Evolutionary conservation across 768 basidiomycete species (phyloP), one percentile per base, ranked within the genome.

Genomic region (Pisolithus orientalis): DNA sequence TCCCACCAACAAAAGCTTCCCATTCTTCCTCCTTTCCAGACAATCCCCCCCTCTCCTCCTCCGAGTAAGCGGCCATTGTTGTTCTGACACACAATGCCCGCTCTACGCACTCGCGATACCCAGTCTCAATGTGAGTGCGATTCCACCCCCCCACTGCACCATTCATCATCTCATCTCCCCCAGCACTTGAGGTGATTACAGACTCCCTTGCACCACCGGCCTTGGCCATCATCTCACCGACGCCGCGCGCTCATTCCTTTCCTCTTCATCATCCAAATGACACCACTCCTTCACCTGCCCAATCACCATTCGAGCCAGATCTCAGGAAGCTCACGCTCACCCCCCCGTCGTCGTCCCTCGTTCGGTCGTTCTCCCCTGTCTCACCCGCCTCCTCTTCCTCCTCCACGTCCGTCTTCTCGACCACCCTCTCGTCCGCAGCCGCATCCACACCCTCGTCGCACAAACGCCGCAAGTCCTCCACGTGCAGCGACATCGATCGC

Each of bases 171-270:
- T 55, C 10, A 58, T 16, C 53, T 50, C 65, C 59, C 58, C 21
- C 62, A 86, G 83, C 82, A 76, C 85, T 87, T 75, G 82, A 86
- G 74, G 85, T 87, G 78, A 76, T 80, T 64, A 80, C 82, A 69
- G 82, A 83, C 73, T 76, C 75, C 61, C 74, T 74, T 25, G 74
- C 75, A 56, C 70, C 76, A 49, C 85, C 87, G 62, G 64, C 74
- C 47, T 57, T 78, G 59, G 73, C 63, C 72, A 83, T 75, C 73
- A 72, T 71, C 76, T 85, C 72, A 45, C 80, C 72, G 78, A 87
- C 77, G 72, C 76, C 77, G 69, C 77, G 76, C 73, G 77, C 77
- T 68, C 66, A 70, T 59, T 63, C 69, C 47, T 77, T 77, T 62
- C 70, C 74, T 61, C 66, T 72, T 56, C 61, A 70, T 55, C 61